These are phyloP conservation scores for Microcyclospora pomicola DNA, from an alignment of 2,329 filamentous ascomycete genomes.

Conservation along the genomic window DNA sequence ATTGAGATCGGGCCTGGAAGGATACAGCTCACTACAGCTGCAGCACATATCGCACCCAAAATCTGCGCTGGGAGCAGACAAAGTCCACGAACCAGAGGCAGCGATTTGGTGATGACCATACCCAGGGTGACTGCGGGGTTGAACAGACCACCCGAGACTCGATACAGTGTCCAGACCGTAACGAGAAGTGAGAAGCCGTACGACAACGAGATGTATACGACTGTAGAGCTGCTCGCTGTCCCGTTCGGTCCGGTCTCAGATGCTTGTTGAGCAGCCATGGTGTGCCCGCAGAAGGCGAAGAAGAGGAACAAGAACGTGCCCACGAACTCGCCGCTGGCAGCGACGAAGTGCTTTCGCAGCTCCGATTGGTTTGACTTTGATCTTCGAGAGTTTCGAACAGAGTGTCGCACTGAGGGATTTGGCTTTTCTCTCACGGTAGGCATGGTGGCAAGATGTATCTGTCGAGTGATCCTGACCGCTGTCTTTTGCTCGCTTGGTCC, in stretches of 20 bases:
- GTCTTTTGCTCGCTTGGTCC: too few species aligned
- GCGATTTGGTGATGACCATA: conserved; percentile 15
- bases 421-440: too few species aligned
- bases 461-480: too few species aligned
- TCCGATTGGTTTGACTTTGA: neutral
- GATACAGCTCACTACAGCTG: conserved; percentile 17
- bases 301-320: conserved; percentile 24
- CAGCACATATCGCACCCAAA: conserved; percentile 18
- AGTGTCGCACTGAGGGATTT: too few species aligned
- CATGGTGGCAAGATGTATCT: too few species aligned
- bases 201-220: conserved; percentile 18
- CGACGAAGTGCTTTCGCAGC: conserved; percentile 12
- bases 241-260: conserved; percentile 8
- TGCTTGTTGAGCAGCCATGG: conserved; percentile 14
- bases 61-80: conserved; percentile 19
- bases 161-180: conserved; percentile 18
- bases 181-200: conserved; percentile 21
- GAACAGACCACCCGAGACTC: conserved; percentile 18
- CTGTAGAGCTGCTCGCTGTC: conserved; percentile 10
- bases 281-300: conserved; percentile 19
- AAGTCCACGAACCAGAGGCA: conserved; percentile 14
- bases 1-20: conserved; percentile 17
- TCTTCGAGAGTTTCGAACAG: neutral
- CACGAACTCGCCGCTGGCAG: conserved; percentile 19
- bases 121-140: conserved; percentile 22